Percentiles rank a stretch among this genome's conserved stretches.
Evolutionary conservation across 1,284 basidiomycete genomes (phyloP).

Genomic region (Cutaneotrichosporon sp.): DNA sequence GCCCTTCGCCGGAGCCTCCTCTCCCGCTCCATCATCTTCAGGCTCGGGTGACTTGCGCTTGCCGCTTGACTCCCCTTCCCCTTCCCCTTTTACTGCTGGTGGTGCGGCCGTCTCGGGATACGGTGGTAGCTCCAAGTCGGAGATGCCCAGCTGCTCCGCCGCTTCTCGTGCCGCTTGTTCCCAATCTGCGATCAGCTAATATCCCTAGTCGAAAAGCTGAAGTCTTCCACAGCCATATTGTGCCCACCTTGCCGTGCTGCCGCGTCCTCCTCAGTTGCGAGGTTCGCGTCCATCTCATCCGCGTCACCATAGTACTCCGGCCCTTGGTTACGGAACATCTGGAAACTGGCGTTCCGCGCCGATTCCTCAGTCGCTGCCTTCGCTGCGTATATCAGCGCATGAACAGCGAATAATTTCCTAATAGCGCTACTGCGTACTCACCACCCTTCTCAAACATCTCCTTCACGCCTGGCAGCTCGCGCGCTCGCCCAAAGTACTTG

Average conservation of each 20-base stretch:
- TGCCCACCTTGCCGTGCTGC: constrained; percentile 68
- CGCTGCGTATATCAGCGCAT: constrained; percentile 24
- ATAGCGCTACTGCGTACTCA: too few species aligned
- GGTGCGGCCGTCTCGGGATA: constrained; percentile 10
- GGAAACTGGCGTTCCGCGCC: constrained; percentile 65
- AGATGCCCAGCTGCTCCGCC: constrained; percentile 18
- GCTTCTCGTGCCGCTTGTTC: constrained; percentile 52
- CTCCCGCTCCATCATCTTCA: constrained; percentile 8
- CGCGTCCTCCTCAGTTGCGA: constrained; percentile 67
- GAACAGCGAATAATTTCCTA: too few species aligned
- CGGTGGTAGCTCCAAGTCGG: constrained; percentile 3
- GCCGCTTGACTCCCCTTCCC: constrained; percentile 8
- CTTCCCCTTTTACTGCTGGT: neutral
- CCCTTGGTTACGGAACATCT: constrained; percentile 82
- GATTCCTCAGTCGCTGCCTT: constrained; percentile 80
- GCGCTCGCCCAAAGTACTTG: constrained; percentile 98
- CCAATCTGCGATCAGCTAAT: constrained; percentile 58
- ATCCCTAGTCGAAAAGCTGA: too few species aligned
- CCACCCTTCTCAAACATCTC: constrained; percentile 85
- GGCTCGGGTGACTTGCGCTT: constrained; percentile 14
- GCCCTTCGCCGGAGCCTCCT: constrained; percentile 2
- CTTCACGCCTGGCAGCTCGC: constrained; percentile 90
- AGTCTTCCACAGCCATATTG: too few species aligned
- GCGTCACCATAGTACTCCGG: constrained; percentile 87
- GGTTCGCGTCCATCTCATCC: constrained; percentile 69